phyloP scores from a whole-genome alignment of 2,329 filamentous ascomycete species.

The Botrytis fragariae region DNA sequence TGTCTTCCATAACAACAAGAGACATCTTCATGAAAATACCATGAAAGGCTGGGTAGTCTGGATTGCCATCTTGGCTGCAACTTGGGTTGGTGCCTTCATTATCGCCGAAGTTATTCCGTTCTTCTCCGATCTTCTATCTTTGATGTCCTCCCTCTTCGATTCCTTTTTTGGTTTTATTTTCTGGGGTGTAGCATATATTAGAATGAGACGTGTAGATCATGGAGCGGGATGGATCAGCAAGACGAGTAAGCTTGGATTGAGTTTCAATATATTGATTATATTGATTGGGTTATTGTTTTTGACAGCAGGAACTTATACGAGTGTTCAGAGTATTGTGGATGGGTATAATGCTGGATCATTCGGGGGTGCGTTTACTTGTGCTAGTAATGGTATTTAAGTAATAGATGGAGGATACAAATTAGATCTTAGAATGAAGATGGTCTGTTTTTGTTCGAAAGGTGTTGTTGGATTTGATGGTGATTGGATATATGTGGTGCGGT shows the following conservation, averaged over 20 bases:
- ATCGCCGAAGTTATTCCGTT: slow-evolving; percentile 93
- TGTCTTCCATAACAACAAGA: slow-evolving; percentile 68
- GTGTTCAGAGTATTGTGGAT: slow-evolving; percentile 71
- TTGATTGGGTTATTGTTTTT: slow-evolving; percentile 77
- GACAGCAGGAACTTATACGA: slow-evolving; percentile 76
- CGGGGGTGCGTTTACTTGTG: slow-evolving; percentile 72
- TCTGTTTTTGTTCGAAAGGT: neutral
- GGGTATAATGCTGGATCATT: slow-evolving; percentile 65
- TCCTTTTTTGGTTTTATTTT: slow-evolving; percentile 96
- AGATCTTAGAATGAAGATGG: neutral
- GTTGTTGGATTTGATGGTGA: neutral
- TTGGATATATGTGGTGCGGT: neutral
- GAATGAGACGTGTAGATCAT: slow-evolving; percentile 68
- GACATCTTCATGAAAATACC: slow-evolving; percentile 79
- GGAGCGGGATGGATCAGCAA: slow-evolving; percentile 43
- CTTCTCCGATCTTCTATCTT: slow-evolving; percentile 69
- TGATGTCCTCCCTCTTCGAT: slow-evolving; percentile 88
- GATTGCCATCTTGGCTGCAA: slow-evolving; percentile 68
- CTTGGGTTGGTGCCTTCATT: slow-evolving; percentile 87
- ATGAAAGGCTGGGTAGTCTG: slow-evolving; percentile 77
- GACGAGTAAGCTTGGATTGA: slow-evolving; percentile 44
- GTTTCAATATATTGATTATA: slow-evolving; percentile 72
- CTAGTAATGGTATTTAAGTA: slow-evolving; percentile 58
- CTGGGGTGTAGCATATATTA: slow-evolving; percentile 79
- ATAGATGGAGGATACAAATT: neutral